phyloP scores from a whole-genome alignment of 306 rosid species.

The Lathyrus aphaca region DNA sequence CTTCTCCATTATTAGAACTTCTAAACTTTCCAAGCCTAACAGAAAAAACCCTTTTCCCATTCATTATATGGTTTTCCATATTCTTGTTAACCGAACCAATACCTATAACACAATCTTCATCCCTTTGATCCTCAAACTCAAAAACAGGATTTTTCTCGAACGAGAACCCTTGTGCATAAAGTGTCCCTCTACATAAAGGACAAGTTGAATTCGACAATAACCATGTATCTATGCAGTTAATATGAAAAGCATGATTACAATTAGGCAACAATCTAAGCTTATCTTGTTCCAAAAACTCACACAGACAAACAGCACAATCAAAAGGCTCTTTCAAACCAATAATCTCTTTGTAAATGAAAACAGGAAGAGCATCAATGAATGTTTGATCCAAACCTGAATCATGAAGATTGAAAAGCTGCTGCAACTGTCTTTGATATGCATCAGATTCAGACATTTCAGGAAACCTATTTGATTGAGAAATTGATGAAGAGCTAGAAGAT shows the following conservation, averaged over 20 bases:
- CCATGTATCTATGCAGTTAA: constrained; percentile 94
- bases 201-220: constrained; percentile 87
- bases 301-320: constrained; percentile 93
- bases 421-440: constrained; percentile 85
- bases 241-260: constrained; percentile 93
- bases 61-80: constrained; percentile 56
- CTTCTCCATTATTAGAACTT: constrained; percentile 54
- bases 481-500: constrained; percentile 65
- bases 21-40: constrained; percentile 86
- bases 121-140: constrained; percentile 58
- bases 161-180: constrained; percentile 62
- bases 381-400: constrained; percentile 94
- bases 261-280: constrained; percentile 76
- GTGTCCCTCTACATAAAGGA: constrained; percentile 91
- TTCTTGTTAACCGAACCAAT: constrained; percentile 51
- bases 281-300: constrained; percentile 85
- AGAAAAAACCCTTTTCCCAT: constrained; percentile 76
- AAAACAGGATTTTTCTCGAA: constrained; percentile 62
- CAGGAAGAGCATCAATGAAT: constrained; percentile 91
- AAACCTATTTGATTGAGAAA: constrained; percentile 67
- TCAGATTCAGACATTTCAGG: constrained; percentile 70
- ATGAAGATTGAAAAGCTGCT: constrained; percentile 91
- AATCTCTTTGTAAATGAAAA: constrained; percentile 74
- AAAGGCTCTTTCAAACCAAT: constrained; percentile 78
- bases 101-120: constrained; percentile 58